A percentile compares a stretch with the other conserved stretches of the same genome.
Evolutionary conservation across 805 yeast species (phyloP).

Genomic region (Schwanniomyces pseudopolymorphus): DNA sequence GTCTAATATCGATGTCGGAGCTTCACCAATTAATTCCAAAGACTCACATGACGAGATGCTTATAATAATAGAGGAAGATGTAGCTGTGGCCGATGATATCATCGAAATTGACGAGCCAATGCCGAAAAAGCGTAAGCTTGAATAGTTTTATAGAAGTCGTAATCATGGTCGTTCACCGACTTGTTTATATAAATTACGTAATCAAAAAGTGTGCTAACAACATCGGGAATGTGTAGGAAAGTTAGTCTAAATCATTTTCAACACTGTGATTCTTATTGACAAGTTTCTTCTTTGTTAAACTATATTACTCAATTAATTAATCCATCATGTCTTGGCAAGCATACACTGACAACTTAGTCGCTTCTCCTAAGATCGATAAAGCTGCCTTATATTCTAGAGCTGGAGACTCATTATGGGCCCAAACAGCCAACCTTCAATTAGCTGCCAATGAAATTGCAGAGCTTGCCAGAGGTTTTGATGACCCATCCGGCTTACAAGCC

Average conservation of each 20-base stretch:
- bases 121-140: background rate
- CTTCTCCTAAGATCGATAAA: slow-evolving; percentile 84
- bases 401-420: slow-evolving; percentile 95
- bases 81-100: slow-evolving; percentile 11
- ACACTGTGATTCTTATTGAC: background rate
- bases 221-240: slow-evolving; percentile 1
- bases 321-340: slow-evolving; percentile 54
- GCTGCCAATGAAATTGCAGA: slow-evolving; percentile 68
- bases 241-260: background rate
- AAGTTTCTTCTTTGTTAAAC: background rate
- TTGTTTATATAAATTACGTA: slow-evolving; percentile 1
- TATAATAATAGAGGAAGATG: slow-evolving; percentile 13
- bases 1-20: background rate
- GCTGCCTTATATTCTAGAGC: slow-evolving; percentile 93
- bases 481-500: slow-evolving; percentile 77
- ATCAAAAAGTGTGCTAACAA: background rate
- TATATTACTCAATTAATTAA: background rate
- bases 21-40: slow-evolving; percentile 4
- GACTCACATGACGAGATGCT: slow-evolving; percentile 5
- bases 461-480: slow-evolving; percentile 76
- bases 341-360: slow-evolving; percentile 89
- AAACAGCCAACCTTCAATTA: slow-evolving; percentile 64
- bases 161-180: background rate
- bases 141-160: background rate
- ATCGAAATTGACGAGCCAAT: slow-evolving; percentile 4